Percentiles rank a stretch among this genome's conserved stretches.
Evolutionary conservation across 2,329 filamentous ascomycete genomes (phyloP).

Genomic region (Beauveria brongniartii): DNA sequence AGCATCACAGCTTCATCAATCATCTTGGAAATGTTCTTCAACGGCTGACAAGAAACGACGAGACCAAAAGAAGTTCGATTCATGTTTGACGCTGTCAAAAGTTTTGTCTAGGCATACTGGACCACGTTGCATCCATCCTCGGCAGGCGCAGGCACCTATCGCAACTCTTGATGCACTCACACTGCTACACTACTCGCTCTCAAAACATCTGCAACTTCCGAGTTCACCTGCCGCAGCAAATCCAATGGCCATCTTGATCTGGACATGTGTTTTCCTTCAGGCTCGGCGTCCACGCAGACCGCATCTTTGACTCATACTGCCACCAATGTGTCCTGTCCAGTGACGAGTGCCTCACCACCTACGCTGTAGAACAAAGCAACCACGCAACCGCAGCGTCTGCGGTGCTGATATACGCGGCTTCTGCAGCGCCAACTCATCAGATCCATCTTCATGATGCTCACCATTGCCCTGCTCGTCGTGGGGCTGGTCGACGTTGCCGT

Average conservation of each 20-base stretch:
- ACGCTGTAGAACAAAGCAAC: neutral
- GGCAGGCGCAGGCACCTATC: neutral
- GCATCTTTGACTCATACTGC: neutral
- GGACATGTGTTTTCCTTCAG: neutral
- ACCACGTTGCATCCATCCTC: neutral
- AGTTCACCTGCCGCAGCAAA: neutral
- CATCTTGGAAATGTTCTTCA: neutral
- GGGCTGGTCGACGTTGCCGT: neutral
- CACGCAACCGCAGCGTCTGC: neutral
- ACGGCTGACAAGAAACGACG: neutral
- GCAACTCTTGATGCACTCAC: neutral
- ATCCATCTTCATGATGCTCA: neutral
- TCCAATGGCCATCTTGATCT: neutral
- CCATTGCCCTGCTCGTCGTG: neutral
- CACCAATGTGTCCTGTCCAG: neutral
- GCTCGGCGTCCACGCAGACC: neutral
- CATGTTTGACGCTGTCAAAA: neutral
- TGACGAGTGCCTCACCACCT: neutral
- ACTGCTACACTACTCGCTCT: neutral
- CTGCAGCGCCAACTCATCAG: constrained; percentile 2
- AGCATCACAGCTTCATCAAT: neutral
- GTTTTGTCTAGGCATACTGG: neutral
- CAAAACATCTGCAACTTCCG: neutral
- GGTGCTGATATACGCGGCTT: neutral
- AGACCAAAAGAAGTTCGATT: neutral